A percentile compares a stretch with the other conserved stretches of the same genome.
Conservation (phyloP, 768 basidiomycete species). For the Lentinula edodes region DNA sequence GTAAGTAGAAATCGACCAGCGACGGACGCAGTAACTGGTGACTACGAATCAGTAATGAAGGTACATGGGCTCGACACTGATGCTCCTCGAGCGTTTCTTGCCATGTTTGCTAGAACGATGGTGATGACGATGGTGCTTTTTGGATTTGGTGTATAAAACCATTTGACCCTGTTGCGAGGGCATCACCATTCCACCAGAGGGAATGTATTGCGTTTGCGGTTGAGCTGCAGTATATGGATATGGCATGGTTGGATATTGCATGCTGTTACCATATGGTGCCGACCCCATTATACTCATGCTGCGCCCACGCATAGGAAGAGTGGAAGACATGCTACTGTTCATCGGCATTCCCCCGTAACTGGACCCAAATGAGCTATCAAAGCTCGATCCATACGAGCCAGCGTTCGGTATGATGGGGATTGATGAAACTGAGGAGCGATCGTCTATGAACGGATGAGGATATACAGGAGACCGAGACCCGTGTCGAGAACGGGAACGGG, state of each 20-base stretch:
- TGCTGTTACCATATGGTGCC: slow-evolving; percentile 6
- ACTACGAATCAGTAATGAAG: neutral
- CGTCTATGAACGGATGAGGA: neutral
- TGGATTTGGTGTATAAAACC: slow-evolving; percentile 19
- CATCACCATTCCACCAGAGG: slow-evolving; percentile 12
- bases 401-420: neutral
- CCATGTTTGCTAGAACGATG: slow-evolving; percentile 14
- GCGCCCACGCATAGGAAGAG: slow-evolving; percentile 3
- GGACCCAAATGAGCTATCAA: neutral
- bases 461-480: slow-evolving; percentile 21
- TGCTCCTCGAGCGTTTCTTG: slow-evolving; percentile 23
- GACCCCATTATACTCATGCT: slow-evolving; percentile 3
- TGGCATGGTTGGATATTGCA: slow-evolving; percentile 18
- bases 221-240: slow-evolving; percentile 5
- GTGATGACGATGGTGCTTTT: slow-evolving; percentile 25
- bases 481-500: slow-evolving; percentile 30
- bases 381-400: neutral
- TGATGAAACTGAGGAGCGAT: slow-evolving; percentile 10
- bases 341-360: neutral
- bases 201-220: slow-evolving; percentile 12
- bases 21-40: neutral
- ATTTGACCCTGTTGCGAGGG: slow-evolving; percentile 21
- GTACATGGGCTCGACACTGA: slow-evolving; percentile 9
- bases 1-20: neutral
- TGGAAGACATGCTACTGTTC: neutral